Conservation (phyloP, 1,284 basidiomycete genomes). For the Apiotrichum siamense region DNA sequence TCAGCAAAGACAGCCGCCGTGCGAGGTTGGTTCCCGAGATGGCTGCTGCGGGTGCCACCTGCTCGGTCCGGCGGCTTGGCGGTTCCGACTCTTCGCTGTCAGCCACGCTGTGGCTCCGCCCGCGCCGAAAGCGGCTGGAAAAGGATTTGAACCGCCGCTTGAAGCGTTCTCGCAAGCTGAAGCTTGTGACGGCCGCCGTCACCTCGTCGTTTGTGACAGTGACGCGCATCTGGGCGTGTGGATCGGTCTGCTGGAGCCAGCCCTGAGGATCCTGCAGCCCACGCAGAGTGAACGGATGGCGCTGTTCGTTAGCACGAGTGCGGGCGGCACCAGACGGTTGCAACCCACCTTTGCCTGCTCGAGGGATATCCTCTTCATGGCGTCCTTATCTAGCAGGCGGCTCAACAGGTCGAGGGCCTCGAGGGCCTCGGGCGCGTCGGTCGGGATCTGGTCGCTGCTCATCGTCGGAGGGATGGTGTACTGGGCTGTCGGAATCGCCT, state of each 20-base stretch:
- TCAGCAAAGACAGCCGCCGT: slow-evolving; percentile 8
- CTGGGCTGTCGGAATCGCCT: slow-evolving; percentile 71
- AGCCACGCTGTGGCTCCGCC: slow-evolving; percentile 30
- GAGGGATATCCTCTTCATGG: slow-evolving; percentile 68
- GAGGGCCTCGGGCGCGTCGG: slow-evolving; percentile 48
- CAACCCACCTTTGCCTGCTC: slow-evolving; percentile 65
- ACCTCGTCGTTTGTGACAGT: slow-evolving; percentile 76
- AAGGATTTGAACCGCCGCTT: slow-evolving; percentile 37
- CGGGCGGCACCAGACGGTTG: too few species aligned
- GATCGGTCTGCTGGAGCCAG: slow-evolving; percentile 76
- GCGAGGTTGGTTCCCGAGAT: slow-evolving; percentile 4
- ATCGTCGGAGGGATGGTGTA: slow-evolving; percentile 67
- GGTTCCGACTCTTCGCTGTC: slow-evolving; percentile 20
- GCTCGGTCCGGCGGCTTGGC: slow-evolving; percentile 2
- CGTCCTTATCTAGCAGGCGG: slow-evolving; percentile 77
- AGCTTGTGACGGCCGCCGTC: slow-evolving; percentile 58
- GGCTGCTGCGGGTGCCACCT: slow-evolving; percentile 1
- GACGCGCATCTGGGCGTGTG: slow-evolving; percentile 56
- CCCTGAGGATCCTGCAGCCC: slow-evolving; percentile 63
- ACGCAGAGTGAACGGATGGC: slow-evolving; percentile 65
- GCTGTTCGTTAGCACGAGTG: slow-evolving; percentile 41
- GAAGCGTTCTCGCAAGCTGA: slow-evolving; percentile 36
- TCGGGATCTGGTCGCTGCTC: slow-evolving; percentile 64
- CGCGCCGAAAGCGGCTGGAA: slow-evolving; percentile 24
- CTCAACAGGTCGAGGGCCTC: slow-evolving; percentile 68